Evolutionary conservation across 2,329 filamentous ascomycete genomes (phyloP).

Genomic region (Calonectria fujianensis): DNA sequence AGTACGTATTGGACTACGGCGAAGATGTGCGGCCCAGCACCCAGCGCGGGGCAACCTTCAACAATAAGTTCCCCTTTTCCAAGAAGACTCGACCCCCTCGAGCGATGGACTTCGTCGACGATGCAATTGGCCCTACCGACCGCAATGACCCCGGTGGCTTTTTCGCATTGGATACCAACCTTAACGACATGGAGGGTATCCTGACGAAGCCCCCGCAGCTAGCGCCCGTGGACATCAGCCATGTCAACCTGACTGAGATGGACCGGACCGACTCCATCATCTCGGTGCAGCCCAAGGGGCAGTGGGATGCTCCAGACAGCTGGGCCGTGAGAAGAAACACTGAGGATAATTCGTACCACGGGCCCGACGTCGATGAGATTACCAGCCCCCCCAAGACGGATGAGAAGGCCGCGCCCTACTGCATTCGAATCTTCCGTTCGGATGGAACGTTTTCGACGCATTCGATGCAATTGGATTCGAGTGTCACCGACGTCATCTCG

Average conservation of each 20-base stretch:
- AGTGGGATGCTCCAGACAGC: slow-evolving; percentile 96
- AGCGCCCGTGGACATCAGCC: slow-evolving; percentile 80
- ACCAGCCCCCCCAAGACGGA: slow-evolving; percentile 81
- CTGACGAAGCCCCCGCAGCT: slow-evolving; percentile 82
- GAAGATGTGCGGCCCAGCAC: slow-evolving; percentile 56
- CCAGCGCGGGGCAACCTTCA: slow-evolving; percentile 72
- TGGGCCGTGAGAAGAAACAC: slow-evolving; percentile 90
- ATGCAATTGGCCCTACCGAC: slow-evolving; percentile 76
- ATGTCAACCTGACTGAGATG: slow-evolving; percentile 66
- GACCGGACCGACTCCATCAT: slow-evolving; percentile 62
- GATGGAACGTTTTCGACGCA: slow-evolving; percentile 97
- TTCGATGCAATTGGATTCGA: slow-evolving; percentile 87
- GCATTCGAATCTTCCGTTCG: slow-evolving; percentile 94
- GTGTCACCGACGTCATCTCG: slow-evolving; percentile 89
- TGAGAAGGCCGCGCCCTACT: slow-evolving; percentile 86
- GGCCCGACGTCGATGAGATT: slow-evolving; percentile 79
- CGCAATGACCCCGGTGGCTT: slow-evolving; percentile 76
- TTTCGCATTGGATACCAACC: slow-evolving; percentile 89
- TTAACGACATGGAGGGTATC: slow-evolving; percentile 94
- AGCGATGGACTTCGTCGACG: slow-evolving; percentile 72
- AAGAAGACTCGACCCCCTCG: slow-evolving; percentile 72
- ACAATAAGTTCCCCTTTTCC: slow-evolving; percentile 78
- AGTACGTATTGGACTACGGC: slow-evolving; percentile 54
- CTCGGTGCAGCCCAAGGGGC: slow-evolving; percentile 68
- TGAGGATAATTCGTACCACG: slow-evolving; percentile 77